These are phyloP conservation scores for Yamadazyma taylorii DNA, from an alignment of 1,139 yeast species.

Conservation along the genomic window DNA sequence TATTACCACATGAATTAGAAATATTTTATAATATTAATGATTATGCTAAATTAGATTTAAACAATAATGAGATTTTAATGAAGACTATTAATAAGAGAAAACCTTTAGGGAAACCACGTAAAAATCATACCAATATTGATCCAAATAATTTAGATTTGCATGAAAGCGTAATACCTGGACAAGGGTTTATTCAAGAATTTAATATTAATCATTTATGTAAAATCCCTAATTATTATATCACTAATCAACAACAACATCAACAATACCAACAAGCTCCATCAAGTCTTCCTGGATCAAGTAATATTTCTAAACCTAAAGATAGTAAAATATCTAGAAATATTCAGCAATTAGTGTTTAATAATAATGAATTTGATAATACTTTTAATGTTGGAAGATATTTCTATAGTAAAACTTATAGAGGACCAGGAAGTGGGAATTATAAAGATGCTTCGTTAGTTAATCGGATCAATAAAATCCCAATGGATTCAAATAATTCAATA, in stretches of 20 bases:
- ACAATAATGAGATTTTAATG: conserved; percentile 13
- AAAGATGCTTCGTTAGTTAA: conserved; percentile 47
- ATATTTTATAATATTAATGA: conserved; percentile 30
- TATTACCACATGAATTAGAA: conserved; percentile 33
- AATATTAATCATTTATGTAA: conserved; percentile 42
- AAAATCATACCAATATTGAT: conserved; percentile 34
- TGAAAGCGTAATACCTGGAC: conserved; percentile 47
- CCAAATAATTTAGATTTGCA: conserved; percentile 41
- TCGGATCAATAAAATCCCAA: conserved; percentile 32
- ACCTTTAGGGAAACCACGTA: conserved; percentile 30
- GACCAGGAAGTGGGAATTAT: conserved; percentile 50
- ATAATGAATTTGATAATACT: conserved; percentile 31
- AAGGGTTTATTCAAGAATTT: conserved; percentile 47
- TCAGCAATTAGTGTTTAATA: conserved; percentile 36
- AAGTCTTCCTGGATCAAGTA: conserved; percentile 2
- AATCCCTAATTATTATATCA: conserved; percentile 44
- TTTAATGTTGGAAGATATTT: conserved; percentile 38
- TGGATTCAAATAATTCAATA: conserved; percentile 13
- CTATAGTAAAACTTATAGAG: conserved; percentile 42
- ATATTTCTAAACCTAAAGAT: neutral
- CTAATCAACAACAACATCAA: conserved; percentile 24
- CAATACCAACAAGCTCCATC: conserved; percentile 5
- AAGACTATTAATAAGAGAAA: conserved; percentile 19
- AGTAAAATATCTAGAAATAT: conserved; percentile 33
- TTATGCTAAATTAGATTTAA: conserved; percentile 24